Percentiles rank a stretch among this genome's conserved stretches.
Conservation (phyloP, 148 eudicot species). For the Fallopia convolvulus region DNA sequence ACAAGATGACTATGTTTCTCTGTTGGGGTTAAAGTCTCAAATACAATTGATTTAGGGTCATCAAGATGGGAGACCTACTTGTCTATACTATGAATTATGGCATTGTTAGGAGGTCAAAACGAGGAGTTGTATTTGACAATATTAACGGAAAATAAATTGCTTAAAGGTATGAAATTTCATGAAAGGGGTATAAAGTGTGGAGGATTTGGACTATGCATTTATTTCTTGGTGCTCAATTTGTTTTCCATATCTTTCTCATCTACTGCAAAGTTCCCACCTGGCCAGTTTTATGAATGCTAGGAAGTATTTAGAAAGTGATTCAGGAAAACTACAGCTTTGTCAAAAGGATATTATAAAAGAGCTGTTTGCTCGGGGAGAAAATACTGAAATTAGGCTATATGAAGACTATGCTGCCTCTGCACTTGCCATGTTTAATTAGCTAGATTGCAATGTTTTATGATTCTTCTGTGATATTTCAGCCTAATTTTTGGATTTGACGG, state of each 20-base stretch:
- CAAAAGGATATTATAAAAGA: background rate
- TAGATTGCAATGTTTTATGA: background rate
- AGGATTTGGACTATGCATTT: background rate
- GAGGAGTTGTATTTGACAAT: background rate
- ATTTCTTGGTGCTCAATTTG: background rate
- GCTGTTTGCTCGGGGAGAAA: background rate
- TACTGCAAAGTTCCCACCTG: background rate
- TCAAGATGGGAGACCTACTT: background rate
- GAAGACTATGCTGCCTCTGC: background rate
- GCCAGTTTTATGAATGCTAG: background rate
- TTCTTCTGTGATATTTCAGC: background rate
- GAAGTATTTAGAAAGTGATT: background rate
- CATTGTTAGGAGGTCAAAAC: background rate
- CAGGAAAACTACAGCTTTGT: background rate
- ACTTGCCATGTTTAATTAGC: background rate
- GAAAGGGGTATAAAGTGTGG: background rate
- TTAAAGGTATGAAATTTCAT: background rate
- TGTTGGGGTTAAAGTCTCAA: background rate
- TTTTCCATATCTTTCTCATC: background rate
- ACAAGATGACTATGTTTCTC: background rate
- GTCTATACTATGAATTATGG: background rate
- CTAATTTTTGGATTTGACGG: slow-evolving; percentile 10
- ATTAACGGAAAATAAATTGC: background rate
- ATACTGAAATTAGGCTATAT: background rate
- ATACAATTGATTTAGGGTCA: background rate